These are phyloP conservation scores for Colletotrichum gigasporum DNA, from an alignment of 2,329 filamentous ascomycete species.

Conservation along the genomic window DNA sequence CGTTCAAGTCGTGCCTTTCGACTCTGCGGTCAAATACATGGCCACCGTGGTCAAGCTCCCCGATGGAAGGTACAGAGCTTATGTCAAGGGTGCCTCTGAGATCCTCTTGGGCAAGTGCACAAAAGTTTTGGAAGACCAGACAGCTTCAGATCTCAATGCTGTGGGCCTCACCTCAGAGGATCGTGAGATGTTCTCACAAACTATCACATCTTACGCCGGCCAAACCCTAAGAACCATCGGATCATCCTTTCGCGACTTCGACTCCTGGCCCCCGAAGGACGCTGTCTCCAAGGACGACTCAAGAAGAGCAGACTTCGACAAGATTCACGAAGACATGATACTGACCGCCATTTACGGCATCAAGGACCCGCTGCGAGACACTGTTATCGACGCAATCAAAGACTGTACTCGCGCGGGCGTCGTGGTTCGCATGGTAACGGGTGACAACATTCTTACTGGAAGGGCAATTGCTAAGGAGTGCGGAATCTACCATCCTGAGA, in stretches of 20 bases:
- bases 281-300: slow-evolving; percentile 61
- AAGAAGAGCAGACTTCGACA: slow-evolving; percentile 65
- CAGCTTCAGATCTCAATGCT: not conserved
- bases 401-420: slow-evolving; percentile 72
- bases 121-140: slow-evolving; percentile 40
- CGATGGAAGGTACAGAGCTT: slow-evolving; percentile 64
- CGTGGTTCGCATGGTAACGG: slow-evolving; percentile 71
- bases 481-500: slow-evolving; percentile 45
- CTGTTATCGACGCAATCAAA: slow-evolving; percentile 69
- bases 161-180: slow-evolving; percentile 25
- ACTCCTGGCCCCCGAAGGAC: slow-evolving; percentile 64
- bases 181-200: slow-evolving; percentile 34
- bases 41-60: slow-evolving; percentile 67
- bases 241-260: slow-evolving; percentile 56
- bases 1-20: slow-evolving; percentile 51
- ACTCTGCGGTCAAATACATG: slow-evolving; percentile 70
- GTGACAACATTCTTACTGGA: slow-evolving; percentile 55
- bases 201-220: slow-evolving; percentile 48
- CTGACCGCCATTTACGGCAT: slow-evolving; percentile 67
- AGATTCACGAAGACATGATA: slow-evolving; percentile 46
- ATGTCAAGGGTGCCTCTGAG: slow-evolving; percentile 63
- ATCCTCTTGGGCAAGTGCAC: slow-evolving; percentile 54
- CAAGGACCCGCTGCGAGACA: slow-evolving; percentile 71
- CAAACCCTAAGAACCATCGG: slow-evolving; percentile 52
- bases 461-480: slow-evolving; percentile 54